These are phyloP conservation scores for Starmerella etchellsii DNA, from an alignment of 805 yeast genomes.

Conservation along the genomic window DNA sequence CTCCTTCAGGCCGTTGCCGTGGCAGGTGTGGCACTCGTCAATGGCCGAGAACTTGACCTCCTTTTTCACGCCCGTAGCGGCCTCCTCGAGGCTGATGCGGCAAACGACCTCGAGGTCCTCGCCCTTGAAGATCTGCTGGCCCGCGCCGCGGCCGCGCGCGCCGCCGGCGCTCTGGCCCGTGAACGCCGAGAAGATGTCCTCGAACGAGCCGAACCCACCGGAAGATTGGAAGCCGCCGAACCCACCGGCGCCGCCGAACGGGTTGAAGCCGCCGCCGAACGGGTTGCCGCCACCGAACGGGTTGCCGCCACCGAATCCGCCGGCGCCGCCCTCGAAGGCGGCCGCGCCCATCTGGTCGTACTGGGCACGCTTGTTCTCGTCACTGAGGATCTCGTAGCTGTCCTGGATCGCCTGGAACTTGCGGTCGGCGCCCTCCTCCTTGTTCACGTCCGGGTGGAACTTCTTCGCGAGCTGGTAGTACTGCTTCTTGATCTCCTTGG, in stretches of 20 bases:
- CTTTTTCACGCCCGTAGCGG: conserved; percentile 64
- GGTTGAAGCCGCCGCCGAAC: conserved; percentile 28
- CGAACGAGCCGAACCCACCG: conserved; percentile 35
- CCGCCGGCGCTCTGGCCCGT: conserved; percentile 30
- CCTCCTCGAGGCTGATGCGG: conserved; percentile 68
- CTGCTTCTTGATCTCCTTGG: conserved; percentile 85
- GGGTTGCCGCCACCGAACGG: conserved; percentile 30
- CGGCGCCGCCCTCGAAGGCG: conserved; percentile 50
- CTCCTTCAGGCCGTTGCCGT: conserved; percentile 71
- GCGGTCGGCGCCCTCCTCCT: conserved; percentile 75
- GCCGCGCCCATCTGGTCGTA: conserved; percentile 86
- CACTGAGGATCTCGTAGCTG: conserved; percentile 83
- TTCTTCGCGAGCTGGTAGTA: conserved; percentile 87
- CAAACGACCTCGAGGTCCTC: conserved; percentile 74
- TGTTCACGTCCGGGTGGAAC: conserved; percentile 93
- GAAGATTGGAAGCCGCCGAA: conserved; percentile 30
- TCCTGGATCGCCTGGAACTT: conserved; percentile 87
- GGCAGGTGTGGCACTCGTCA: conserved; percentile 66
- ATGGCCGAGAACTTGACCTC: conserved; percentile 59
- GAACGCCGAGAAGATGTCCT: conserved; percentile 51
- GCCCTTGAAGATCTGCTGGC: conserved; percentile 71
- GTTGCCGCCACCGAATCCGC: conserved; percentile 35
- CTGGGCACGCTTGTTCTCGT: conserved; percentile 72
- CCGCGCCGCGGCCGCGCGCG: conserved; percentile 27
- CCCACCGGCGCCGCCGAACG: conserved; percentile 30